phyloP scores from a whole-genome alignment of 306 rosid species.

The Delonix regia region DNA sequence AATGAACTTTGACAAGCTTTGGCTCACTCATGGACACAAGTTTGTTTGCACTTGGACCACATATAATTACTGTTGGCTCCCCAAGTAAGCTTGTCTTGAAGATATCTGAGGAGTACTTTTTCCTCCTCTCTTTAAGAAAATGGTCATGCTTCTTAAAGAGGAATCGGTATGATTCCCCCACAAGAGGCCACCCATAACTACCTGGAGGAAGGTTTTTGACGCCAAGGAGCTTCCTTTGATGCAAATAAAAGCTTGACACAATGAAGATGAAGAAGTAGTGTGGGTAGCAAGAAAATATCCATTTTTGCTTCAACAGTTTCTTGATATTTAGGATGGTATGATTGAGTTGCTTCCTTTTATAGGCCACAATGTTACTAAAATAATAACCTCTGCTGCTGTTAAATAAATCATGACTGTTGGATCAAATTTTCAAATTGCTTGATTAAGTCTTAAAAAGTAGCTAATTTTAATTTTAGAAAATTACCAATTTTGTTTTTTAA shows the following conservation, averaged over 20 bases:
- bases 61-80: constrained; percentile 59
- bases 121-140: constrained; percentile 47
- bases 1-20: constrained; percentile 54
- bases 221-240: constrained; percentile 5
- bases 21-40: constrained; percentile 59
- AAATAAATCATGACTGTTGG: too few relatives aligned
- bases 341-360: not conserved
- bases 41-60: constrained; percentile 65
- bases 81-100: constrained; percentile 67
- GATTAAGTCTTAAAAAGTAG: too few relatives aligned
- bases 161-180: constrained; percentile 60
- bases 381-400: too few relatives aligned
- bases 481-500: too few relatives aligned
- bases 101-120: constrained; percentile 54
- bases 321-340: not conserved
- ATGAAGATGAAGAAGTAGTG: constrained; percentile 35
- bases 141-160: constrained; percentile 48
- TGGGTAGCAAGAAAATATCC: constrained; percentile 31
- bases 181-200: constrained; percentile 65
- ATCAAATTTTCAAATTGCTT: too few relatives aligned
- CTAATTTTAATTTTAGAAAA: too few relatives aligned
- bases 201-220: constrained; percentile 61
- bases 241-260: not conserved
- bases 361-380: too few relatives aligned
- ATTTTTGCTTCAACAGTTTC: constrained; percentile 15